Percentiles rank a stretch among this genome's conserved stretches.
Evolutionary conservation across 78 protist genomes (phyloP).

Genomic region (slime mould (Dictyostelium discoideum)): dicty_2.7 NC_007088.5:3479501-3480000

Average conservation of each 20-base stretch:
- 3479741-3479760: constrained; percentile 1
- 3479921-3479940: too few species aligned
- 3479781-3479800: background rate
- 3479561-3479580: constrained; percentile 43
- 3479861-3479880: too few species aligned
- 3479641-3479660: constrained; percentile 39
- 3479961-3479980: too few species aligned
- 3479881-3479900: too few species aligned
- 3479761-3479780: background rate
- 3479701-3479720: background rate
- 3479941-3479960: too few species aligned
- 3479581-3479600: constrained; percentile 47
- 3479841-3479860: too few species aligned
- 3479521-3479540: too few species aligned
- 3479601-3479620: constrained; percentile 65
- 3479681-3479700: constrained; percentile 59
- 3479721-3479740: background rate
- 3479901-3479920: too few species aligned
- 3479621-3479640: constrained; percentile 68
- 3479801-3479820: too few species aligned
- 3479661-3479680: constrained; percentile 35
- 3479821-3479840: background rate
- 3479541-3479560: constrained; percentile 45
- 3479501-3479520: too few species aligned
- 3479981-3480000: too few species aligned